Base-by-base conservation (phyloP, 1,284 basidiomycete species). In the Cryptococcus jaspeensis region DNA sequence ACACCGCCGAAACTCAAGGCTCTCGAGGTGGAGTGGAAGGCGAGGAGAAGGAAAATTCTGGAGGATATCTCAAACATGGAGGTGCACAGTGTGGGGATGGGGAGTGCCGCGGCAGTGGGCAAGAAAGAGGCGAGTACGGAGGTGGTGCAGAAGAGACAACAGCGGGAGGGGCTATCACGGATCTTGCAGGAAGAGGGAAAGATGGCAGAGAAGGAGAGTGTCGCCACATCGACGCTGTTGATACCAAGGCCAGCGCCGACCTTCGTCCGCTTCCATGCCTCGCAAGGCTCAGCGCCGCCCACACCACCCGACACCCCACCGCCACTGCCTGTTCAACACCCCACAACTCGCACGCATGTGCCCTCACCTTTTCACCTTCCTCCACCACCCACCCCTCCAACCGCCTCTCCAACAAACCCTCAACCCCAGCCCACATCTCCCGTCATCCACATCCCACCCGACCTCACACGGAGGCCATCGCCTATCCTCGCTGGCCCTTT, bases 21-120 rank as follows among this genome's bases (percentile, higher is more conserved):
- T 45, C 63, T 69, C 9, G 71, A 72, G 54, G 60, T 42, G 20
- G 67, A 65, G 50, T 77, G 75, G 70, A 64, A 66, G 39, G 60
- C 50, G 36, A 58, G 50, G 55, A 56, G 69, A 37, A 60, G 49
- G 55, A 54, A 22, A 32, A 53, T 28, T 18, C 49, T 57, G 40
- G 53, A 46, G 50, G 64, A 51, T 23, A 42, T 41, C 22, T 36
- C 32, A 11, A 49, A 36, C n/a, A 32, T 9, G 28, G 9, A 4
- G 9, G 28, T 32, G 28, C 4, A 32, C 28, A 32, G 28, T 32
- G 28, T 4, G 28, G 9, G 28, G 9, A 5, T 9, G 28, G 28
- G 28, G 28, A 32, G 28, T 32, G 28, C 28, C 28, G 28, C 9
- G 28, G 9, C 28, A n/a, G n/a, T n/a, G 28, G 4, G 28, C 28